phyloP scores from a whole-genome alignment of 352 stramenopile species.

The Phytophthora citrophthora region DNA sequence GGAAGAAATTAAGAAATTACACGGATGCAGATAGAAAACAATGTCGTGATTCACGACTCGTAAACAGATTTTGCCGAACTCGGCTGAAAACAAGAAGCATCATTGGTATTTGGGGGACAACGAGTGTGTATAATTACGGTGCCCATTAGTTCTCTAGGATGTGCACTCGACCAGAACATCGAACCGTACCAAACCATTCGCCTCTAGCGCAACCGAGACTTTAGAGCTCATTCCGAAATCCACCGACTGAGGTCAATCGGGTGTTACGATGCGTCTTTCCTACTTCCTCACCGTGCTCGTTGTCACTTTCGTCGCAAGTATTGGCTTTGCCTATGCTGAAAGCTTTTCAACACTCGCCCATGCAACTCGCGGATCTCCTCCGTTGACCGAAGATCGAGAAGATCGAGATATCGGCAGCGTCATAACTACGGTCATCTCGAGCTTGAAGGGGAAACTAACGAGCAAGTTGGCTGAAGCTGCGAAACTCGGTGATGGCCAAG shows the following conservation, averaged over 20 bases:
- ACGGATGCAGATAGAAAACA: no score
- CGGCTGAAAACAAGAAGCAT: no score
- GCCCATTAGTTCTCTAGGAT: no score
- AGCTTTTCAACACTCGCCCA: background rate
- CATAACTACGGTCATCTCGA: background rate
- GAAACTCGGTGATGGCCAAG: background rate
- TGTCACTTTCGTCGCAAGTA: background rate
- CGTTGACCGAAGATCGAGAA: background rate
- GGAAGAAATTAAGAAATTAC: no score
- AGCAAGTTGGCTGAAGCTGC: background rate
- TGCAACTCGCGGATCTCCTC: background rate
- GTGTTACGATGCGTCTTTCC: slow-evolving; percentile 1
- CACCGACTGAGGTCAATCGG: background rate
- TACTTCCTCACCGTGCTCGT: background rate
- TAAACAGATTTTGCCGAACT: no score
- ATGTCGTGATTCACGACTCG: no score
- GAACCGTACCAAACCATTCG: no score
- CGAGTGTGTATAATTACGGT: no score
- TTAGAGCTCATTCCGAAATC: background rate
- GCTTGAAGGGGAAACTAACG: background rate
- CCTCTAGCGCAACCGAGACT: no score
- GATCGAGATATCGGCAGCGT: background rate
- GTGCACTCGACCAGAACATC: no score
- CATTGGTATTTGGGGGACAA: no score
- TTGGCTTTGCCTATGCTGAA: background rate